A percentile compares a stretch with the other conserved stretches of the same genome.
Conservation (phyloP, 2,329 filamentous ascomycete species). For the Orbilia blumenaviensis region DNA sequence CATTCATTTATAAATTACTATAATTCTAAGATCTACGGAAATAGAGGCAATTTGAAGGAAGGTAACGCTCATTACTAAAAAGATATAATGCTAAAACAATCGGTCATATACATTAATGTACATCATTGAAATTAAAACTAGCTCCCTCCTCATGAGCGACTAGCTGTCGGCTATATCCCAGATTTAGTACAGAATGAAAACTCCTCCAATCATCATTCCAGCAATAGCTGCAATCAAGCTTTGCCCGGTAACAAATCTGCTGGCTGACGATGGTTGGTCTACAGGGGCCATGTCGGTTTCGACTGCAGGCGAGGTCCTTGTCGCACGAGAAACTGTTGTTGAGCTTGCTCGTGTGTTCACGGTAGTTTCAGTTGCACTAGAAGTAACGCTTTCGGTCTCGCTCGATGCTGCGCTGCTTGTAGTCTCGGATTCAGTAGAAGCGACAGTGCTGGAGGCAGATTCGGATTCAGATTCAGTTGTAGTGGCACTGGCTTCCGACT, state of each 20-base stretch:
- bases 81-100: conserved; percentile 24
- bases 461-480: background rate
- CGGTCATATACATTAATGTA: conserved; percentile 12
- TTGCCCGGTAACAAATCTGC: background rate
- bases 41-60: background rate
- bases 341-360: background rate
- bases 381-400: background rate
- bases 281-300: conserved; percentile 22
- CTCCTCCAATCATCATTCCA: conserved; percentile 13
- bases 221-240: conserved; percentile 25
- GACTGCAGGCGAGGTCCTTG: background rate
- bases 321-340: background rate
- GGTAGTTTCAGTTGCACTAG: background rate
- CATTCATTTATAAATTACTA: background rate
- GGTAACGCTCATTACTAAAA: conserved; percentile 10
- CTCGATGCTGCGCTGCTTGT: background rate
- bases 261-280: background rate
- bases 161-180: background rate
- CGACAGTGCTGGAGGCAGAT: background rate
- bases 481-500: background rate
- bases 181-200: conserved; percentile 6
- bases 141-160: background rate
- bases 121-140: background rate
- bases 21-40: background rate
- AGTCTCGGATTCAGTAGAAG: background rate